Evolutionary conservation across 257 asterid species (phyloP), one percentile per base, ranked within the genome.

Genomic region (Solanum neorickii): DNA sequence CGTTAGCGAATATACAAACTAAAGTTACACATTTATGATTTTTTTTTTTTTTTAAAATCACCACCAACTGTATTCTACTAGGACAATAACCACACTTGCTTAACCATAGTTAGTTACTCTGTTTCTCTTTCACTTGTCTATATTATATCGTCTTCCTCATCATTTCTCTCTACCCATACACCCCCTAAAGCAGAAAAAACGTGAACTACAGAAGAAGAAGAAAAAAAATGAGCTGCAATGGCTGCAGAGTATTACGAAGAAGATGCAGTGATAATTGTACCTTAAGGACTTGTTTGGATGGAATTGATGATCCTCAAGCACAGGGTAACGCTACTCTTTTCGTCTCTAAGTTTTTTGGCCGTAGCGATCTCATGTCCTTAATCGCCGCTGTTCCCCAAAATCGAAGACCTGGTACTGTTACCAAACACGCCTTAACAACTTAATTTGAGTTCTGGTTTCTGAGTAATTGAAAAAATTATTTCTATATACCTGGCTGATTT

Each of bases 321-420:
- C 98, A 95, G 86, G 93, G 89, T 68, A 88, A 94, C 96, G 99
- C 99, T 80, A 94, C 96, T 20, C 94, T 95, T 87, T 97, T 95
- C 91, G 91, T 97, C 87, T 94, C 99, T 90, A 97, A 95, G 87
- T 97, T 95, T 93, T 97, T 92, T 83, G 99, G 99, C 91, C 98
- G 99, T 39, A 89, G 92, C 89, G 96, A 93, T 88, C 98, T 96
- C 91, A 87, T 95, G 93, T 33, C 96, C 91, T 91, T 93, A 92
- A 92, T 96, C 91, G 33, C 97, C 88, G 91, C 93, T 89, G 98
- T 94, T 12, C 94, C 98, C 9, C 89, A 87, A 29, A 83, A 80
- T 93, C 87, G 90, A 66, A 88, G 95, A 84, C 91, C 98, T 21
- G 99, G 99, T 96, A 89, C 11, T 16, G 21, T 59, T 73, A n/a